phyloP scores from a whole-genome alignment of 2,329 filamentous ascomycete genomes.

The Hortaea werneckii region DNA sequence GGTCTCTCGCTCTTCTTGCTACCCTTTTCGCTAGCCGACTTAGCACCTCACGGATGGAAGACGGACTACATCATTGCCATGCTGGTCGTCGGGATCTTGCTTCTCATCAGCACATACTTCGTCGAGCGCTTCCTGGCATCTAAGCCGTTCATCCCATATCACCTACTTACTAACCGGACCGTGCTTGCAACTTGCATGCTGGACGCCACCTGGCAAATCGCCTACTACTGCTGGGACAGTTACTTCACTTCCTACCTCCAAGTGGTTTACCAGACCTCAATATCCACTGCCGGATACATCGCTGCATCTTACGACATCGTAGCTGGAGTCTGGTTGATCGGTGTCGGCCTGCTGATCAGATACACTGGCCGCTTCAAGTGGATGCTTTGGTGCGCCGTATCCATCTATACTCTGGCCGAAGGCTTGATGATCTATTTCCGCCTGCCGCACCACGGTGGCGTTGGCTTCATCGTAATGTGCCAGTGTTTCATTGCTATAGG shows the following conservation, averaged over 20 bases:
- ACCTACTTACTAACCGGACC: conserved; percentile 41
- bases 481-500: conserved; percentile 44
- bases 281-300: conserved; percentile 24
- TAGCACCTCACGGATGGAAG: conserved; percentile 25
- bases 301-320: conserved; percentile 26
- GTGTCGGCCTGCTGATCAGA: conserved; percentile 38
- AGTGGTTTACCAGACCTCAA: conserved; percentile 36
- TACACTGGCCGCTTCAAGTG: conserved; percentile 41
- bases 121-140: conserved; percentile 50
- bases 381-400: conserved; percentile 22
- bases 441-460: conserved; percentile 22
- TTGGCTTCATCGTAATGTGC: conserved; percentile 42
- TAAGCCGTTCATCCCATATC: conserved; percentile 47
- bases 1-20: conserved; percentile 58
- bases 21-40: conserved; percentile 49
- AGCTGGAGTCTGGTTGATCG: conserved; percentile 34
- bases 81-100: conserved; percentile 22
- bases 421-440: conserved; percentile 23
- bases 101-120: conserved; percentile 37
- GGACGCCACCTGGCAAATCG: conserved; percentile 34
- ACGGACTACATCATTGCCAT: conserved; percentile 31
- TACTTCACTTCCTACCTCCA: conserved; percentile 38
- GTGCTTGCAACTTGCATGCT: conserved; percentile 38
- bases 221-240: conserved; percentile 33
- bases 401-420: conserved; percentile 20